phyloP scores from a whole-genome alignment of 1,284 basidiomycete genomes.

The Ustilago nuda region DNA sequence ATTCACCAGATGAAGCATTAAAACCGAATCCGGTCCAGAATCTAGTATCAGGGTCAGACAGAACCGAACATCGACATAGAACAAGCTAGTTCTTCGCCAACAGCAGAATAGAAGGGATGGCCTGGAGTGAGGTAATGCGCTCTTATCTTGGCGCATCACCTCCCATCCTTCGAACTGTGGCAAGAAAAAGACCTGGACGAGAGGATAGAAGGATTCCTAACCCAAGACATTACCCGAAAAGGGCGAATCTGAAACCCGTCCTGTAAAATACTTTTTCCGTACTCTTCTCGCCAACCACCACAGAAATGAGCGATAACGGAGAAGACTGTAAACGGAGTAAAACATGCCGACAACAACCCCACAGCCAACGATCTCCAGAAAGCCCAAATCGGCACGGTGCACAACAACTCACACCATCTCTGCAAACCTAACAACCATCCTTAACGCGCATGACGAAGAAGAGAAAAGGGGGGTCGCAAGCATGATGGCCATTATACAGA shows the following conservation, averaged over 20 bases:
- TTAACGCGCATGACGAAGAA: conserved; percentile 10
- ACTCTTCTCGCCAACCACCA: conserved; percentile 12
- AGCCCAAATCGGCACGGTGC: conserved; percentile 1
- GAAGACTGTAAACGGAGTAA: conserved; percentile 3
- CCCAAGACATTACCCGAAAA: conserved; percentile 2
- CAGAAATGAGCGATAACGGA: conserved; percentile 23
- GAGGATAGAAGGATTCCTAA: no score
- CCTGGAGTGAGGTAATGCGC: conserved; percentile 25
- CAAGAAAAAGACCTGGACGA: neutral
- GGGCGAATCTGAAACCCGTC: conserved; percentile 18
- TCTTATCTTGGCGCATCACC: conserved; percentile 35
- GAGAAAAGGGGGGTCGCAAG: neutral
- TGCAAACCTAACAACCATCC: conserved; percentile 1
- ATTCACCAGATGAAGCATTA: neutral
- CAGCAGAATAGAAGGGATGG: conserved; percentile 7
- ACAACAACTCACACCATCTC: conserved; percentile 15
- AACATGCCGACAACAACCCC: conserved; percentile 28
- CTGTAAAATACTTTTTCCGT: conserved; percentile 23
- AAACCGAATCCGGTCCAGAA: conserved; percentile 8
- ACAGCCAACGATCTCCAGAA: conserved; percentile 36
- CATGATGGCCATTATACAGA: conserved; percentile 36
- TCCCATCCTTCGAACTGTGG: conserved; percentile 12
- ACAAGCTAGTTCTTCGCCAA: neutral
- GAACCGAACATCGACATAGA: neutral
- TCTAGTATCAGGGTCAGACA: neutral